Base-by-base conservation (phyloP, 805 yeast genomes). In the Henningerozyma blattae region DNA sequence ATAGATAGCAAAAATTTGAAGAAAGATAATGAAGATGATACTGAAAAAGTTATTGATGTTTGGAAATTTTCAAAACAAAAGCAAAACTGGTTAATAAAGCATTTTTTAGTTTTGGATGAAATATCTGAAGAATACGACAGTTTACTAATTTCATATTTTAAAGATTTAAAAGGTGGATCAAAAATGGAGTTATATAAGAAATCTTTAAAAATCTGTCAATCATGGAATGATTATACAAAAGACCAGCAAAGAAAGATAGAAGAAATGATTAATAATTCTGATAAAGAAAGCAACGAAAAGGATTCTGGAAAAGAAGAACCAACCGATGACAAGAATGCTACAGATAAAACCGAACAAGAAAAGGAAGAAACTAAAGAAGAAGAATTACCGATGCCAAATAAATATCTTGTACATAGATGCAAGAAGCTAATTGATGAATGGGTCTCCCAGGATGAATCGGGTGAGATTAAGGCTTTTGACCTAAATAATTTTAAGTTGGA, bases 51-150 rank as follows among this genome's bases (percentile, higher is more conserved):
- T 16, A 35, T 47, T n/a, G 52, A 47, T 14, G 44, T 54, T 15
- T 57, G 62, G 62, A 57, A 57, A 32, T 57, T 56, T 31, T 52
- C 59, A 22, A 57, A 57, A 32, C 58, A 53, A 27, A 57, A 57
- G 26, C 62, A 57, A 31, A 54, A 51, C 28, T 57, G 62, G 62
- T 36, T 57, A 19, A 36, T 56, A 18, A 57, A 56, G 28, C 54
- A 57, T 37, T 42, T 53, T 34, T 46, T 53, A 18, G 43, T 42
- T 19, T 27, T 38, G 3, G 50, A 46, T 5, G 52, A 45, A 25
- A 42, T 57, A 9, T 59, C 60, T 18, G 26, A 32, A 5, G 47
- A 41, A 24, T 55, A 49, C 30, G 45, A 57, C 35, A 42, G 37
- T 10, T 36, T 57, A 24, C 28, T 57, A 15, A 39, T 48, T 20